Conservation (phyloP, 345 rosid species). For the Excoecaria agallocha region DNA sequence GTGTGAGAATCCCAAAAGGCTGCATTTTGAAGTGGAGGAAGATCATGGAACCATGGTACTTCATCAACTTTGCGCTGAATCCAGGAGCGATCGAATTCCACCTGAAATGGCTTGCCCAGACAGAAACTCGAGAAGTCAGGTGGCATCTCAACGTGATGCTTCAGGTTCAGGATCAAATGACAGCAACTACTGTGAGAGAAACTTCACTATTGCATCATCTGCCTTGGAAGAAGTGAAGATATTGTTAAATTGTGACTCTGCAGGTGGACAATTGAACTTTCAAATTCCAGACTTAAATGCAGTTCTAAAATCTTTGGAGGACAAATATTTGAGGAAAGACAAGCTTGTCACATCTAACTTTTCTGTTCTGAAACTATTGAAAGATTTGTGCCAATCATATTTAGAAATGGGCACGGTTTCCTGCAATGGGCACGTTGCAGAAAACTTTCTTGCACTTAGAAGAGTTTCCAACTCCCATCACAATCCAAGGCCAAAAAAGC, state of each 20-base stretch:
- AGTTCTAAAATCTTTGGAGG: constrained; percentile 28
- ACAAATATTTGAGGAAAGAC: constrained; percentile 16
- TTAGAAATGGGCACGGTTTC: constrained; percentile 17
- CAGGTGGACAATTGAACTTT: constrained; percentile 11
- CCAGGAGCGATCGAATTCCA: background rate
- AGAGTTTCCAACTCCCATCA: background rate
- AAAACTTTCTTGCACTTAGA: constrained; percentile 1
- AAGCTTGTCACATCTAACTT: constrained; percentile 17
- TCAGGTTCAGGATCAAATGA: constrained; percentile 17
- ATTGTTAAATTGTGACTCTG: constrained; percentile 15
- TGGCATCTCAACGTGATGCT: constrained; percentile 13
- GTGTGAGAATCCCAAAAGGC: constrained; percentile 27
- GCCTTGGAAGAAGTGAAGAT: constrained; percentile 27
- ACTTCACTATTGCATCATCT: constrained; percentile 25
- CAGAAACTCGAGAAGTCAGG: constrained; percentile 1
- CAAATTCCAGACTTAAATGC: constrained; percentile 17
- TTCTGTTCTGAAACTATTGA: constrained; percentile 24
- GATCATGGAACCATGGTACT: constrained; percentile 17
- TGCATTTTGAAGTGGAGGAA: constrained; percentile 18
- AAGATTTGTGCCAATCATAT: constrained; percentile 30
- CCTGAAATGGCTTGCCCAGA: constrained; percentile 1
- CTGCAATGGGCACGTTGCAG: background rate
- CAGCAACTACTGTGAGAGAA: constrained; percentile 2
- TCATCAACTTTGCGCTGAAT: constrained; percentile 5
- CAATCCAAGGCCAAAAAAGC: background rate